phyloP scores from a whole-genome alignment of 1,284 basidiomycete genomes.

The Tilletia setariae region DNA sequence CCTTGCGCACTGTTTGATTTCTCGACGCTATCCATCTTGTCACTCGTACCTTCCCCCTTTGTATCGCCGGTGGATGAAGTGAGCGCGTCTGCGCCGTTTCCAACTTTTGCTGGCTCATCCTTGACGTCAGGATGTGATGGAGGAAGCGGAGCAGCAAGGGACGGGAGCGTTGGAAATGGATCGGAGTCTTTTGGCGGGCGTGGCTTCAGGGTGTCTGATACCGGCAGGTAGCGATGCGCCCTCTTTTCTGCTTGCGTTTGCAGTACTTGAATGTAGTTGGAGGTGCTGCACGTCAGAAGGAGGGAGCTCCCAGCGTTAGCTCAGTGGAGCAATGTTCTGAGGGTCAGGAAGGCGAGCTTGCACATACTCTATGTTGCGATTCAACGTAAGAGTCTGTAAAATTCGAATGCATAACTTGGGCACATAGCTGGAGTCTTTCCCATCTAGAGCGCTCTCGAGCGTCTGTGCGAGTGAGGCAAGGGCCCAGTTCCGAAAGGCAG shows the following conservation, averaged over 20 bases:
- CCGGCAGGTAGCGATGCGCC: background rate
- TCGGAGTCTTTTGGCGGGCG: background rate
- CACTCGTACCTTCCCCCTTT: background rate
- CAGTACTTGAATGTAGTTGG: background rate
- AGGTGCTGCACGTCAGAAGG: constrained; percentile 34
- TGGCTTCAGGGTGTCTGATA: constrained; percentile 11
- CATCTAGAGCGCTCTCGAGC: constrained; percentile 59
- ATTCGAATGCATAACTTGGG: constrained; percentile 57
- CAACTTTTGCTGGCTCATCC: background rate
- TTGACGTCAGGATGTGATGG: background rate
- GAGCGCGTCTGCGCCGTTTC: background rate
- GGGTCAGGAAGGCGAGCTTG: constrained; percentile 12
- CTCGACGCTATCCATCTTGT: background rate
- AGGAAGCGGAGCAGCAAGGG: background rate
- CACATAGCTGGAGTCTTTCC: constrained; percentile 55
- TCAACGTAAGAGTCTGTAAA: constrained; percentile 59
- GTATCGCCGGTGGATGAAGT: background rate
- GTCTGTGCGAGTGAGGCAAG: constrained; percentile 28
- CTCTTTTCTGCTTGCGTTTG: constrained; percentile 12
- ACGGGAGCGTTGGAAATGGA: constrained; percentile 3
- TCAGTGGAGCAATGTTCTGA: background rate
- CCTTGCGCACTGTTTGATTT: background rate
- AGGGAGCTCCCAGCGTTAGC: background rate
- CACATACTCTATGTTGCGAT: constrained; percentile 58
- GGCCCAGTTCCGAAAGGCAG: background rate